These are phyloP conservation scores for Kockovaella imperatae DNA, from an alignment of 768 basidiomycete genomes.

Conservation along the genomic window DNA sequence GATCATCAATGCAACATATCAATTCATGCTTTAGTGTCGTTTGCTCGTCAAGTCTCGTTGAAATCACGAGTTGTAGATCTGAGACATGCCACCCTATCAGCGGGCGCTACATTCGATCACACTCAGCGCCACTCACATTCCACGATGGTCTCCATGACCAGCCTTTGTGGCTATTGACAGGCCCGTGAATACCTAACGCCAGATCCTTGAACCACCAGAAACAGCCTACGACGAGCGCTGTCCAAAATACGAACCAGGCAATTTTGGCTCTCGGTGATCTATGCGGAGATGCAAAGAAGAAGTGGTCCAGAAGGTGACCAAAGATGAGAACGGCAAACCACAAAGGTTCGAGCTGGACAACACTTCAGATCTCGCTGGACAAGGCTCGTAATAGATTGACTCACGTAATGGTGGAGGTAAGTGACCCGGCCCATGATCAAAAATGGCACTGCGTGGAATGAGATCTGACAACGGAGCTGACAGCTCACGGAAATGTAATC, in stretches of 20 bases:
- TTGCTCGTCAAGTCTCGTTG: background rate
- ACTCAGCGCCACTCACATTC: slow-evolving; percentile 32
- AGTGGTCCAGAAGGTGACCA: slow-evolving; percentile 84
- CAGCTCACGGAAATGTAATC: slow-evolving; percentile 72
- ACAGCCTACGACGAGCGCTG: slow-evolving; percentile 57
- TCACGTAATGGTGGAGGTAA: slow-evolving; percentile 89
- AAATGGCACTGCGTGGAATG: slow-evolving; percentile 65
- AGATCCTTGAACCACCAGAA: slow-evolving; percentile 95
- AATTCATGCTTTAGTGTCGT: too few species aligned
- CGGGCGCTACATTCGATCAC: background rate
- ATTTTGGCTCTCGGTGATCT: slow-evolving; percentile 54
- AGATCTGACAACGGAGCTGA: background rate
- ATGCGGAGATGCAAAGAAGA: slow-evolving; percentile 64
- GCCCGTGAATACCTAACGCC: slow-evolving; percentile 87
- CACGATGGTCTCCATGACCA: slow-evolving; percentile 64
- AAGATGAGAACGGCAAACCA: slow-evolving; percentile 92
- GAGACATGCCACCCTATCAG: slow-evolving; percentile 7
- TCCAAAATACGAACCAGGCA: slow-evolving; percentile 61
- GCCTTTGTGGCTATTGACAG: slow-evolving; percentile 70
- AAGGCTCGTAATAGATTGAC: slow-evolving; percentile 40
- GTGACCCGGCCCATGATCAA: slow-evolving; percentile 91
- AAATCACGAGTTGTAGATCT: slow-evolving; percentile 15
- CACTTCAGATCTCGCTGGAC: slow-evolving; percentile 5
- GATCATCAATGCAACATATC: background rate
- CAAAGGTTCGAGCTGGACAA: slow-evolving; percentile 79